phyloP scores from a whole-genome alignment of 2,329 filamentous ascomycete genomes.

The Raffaelea ambrosiae region DNA sequence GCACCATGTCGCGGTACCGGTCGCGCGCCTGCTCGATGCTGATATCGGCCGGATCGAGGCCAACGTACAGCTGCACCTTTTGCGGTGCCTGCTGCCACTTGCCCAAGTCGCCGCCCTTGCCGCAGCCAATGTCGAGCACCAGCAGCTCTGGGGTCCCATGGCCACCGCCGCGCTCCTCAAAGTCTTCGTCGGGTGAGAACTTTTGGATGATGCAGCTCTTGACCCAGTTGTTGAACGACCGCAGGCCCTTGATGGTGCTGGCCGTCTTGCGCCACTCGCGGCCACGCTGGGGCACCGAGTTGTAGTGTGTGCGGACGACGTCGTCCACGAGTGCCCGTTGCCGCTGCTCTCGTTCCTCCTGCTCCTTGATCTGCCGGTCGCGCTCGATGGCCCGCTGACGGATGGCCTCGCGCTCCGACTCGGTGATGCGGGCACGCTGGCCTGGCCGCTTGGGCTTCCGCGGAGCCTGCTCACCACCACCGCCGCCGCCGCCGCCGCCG shows the following conservation, averaged over 20 bases:
- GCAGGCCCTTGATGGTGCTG: slow-evolving; percentile 87
- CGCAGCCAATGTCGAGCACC: slow-evolving; percentile 90
- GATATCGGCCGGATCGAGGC: slow-evolving; percentile 84
- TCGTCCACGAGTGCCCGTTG: slow-evolving; percentile 62
- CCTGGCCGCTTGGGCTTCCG: slow-evolving; percentile 63
- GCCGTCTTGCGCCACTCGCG: slow-evolving; percentile 92
- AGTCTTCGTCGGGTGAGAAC: slow-evolving; percentile 76
- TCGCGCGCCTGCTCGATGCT: slow-evolving; percentile 86
- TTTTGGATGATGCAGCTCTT: slow-evolving; percentile 97
- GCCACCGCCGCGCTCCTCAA: slow-evolving; percentile 47
- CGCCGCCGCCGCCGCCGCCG: background rate
- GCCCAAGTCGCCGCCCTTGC: slow-evolving; percentile 88
- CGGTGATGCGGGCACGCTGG: slow-evolving; percentile 57
- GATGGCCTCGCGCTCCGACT: slow-evolving; percentile 58
- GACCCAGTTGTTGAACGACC: slow-evolving; percentile 98
- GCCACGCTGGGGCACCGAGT: slow-evolving; percentile 85
- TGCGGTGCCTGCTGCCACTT: slow-evolving; percentile 98
- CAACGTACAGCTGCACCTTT: slow-evolving; percentile 84
- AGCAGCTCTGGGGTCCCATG: slow-evolving; percentile 51
- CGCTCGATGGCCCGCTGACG: slow-evolving; percentile 49
- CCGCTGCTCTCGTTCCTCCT: slow-evolving; percentile 29
- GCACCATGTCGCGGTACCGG: slow-evolving; percentile 66
- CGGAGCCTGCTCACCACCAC: slow-evolving; percentile 31
- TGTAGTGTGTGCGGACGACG: slow-evolving; percentile 89
- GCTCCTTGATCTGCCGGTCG: slow-evolving; percentile 36